A percentile compares a stretch with the other conserved stretches of the same genome.
phyloP scores from a whole-genome alignment of 2,329 filamentous ascomycete species.

The Monosporascus sp. region DNA sequence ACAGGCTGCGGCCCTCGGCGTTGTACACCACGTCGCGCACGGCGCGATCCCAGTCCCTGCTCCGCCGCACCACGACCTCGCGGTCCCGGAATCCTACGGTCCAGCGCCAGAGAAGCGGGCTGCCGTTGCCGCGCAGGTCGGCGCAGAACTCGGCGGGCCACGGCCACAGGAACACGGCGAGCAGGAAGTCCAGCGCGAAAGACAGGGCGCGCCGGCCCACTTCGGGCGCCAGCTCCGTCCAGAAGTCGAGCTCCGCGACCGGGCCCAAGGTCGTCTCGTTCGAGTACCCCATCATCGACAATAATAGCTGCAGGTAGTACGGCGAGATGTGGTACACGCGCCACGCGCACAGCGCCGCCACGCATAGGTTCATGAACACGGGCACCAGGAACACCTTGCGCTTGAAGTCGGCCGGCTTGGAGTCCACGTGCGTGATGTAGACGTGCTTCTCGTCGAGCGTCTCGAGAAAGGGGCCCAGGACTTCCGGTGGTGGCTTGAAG shows the following conservation, averaged over 20 bases:
- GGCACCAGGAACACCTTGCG: conserved; percentile 78
- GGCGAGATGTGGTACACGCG: conserved; percentile 65
- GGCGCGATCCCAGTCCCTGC: conserved; percentile 63
- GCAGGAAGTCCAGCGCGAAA: conserved; percentile 69
- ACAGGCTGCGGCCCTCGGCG: conserved; percentile 47
- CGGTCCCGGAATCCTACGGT: conserved; percentile 68
- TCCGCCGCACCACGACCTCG: conserved; percentile 78
- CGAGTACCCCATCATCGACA: conserved; percentile 58
- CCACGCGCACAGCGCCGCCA: conserved; percentile 60
- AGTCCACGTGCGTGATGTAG: conserved; percentile 83
- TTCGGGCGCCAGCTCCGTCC: conserved; percentile 50
- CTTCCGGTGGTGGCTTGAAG: conserved; percentile 61
- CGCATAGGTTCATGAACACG: conserved; percentile 65
- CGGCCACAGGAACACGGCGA: conserved; percentile 63
- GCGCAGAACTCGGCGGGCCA: conserved; percentile 71
- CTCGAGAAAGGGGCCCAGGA: conserved; percentile 60
- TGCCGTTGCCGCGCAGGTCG: conserved; percentile 47
- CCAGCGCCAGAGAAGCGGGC: conserved; percentile 68
- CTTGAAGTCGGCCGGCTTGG: conserved; percentile 65
- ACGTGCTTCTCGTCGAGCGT: conserved; percentile 63
- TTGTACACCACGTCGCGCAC: conserved; percentile 47
- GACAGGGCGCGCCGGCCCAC: conserved; percentile 55
- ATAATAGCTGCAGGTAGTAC: conserved; percentile 65
- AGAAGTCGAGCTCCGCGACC: conserved; percentile 45
- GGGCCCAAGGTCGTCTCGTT: conserved; percentile 61